Percentiles rank a stretch among this genome's conserved stretches.
Conservation (phyloP, 2,329 filamentous ascomycete genomes). For the Fusarium robinianum region DNA sequence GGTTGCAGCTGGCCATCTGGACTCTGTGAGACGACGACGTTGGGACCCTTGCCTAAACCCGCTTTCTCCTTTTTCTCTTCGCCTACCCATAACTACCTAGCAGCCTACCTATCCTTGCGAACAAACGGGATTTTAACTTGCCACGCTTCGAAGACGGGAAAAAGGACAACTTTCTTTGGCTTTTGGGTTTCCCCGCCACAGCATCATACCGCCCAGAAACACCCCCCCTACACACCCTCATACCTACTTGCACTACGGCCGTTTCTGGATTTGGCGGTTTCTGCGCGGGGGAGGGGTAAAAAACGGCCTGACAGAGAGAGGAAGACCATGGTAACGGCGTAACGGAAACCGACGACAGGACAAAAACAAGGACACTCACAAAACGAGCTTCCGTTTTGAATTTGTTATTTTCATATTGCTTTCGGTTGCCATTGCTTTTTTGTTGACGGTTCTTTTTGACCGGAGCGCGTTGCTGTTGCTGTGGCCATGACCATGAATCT, state of each 20-base stretch:
- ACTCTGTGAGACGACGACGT: slow-evolving; percentile 22
- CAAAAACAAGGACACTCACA: slow-evolving; percentile 1
- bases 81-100: not conserved
- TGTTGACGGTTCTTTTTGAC: no score
- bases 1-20: slow-evolving; percentile 15
- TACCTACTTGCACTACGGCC: slow-evolving; percentile 11
- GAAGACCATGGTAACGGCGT: slow-evolving; percentile 24
- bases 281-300: slow-evolving; percentile 35
- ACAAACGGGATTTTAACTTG: no score
- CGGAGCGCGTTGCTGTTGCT: no score
- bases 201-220: slow-evolving; percentile 14
- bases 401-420: not conserved
- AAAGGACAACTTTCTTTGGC: slow-evolving; percentile 3
- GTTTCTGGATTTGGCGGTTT: slow-evolving; percentile 7
- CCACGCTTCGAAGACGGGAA: no score
- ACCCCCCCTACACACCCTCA: slow-evolving; percentile 13
- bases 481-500: slow-evolving; percentile 50
- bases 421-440: no score
- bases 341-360: slow-evolving; percentile 10
- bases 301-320: slow-evolving; percentile 15
- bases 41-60: slow-evolving; percentile 6
- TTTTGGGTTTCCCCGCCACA: slow-evolving; percentile 6
- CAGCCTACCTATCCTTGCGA: no score
- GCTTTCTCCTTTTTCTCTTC: slow-evolving; percentile 2
- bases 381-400: slow-evolving; percentile 3